A percentile compares a stretch with the other conserved stretches of the same genome.
These are phyloP conservation scores for Fusarium virguliforme DNA, from an alignment of 2,329 filamentous ascomycete genomes.

Conservation along the genomic window DNA sequence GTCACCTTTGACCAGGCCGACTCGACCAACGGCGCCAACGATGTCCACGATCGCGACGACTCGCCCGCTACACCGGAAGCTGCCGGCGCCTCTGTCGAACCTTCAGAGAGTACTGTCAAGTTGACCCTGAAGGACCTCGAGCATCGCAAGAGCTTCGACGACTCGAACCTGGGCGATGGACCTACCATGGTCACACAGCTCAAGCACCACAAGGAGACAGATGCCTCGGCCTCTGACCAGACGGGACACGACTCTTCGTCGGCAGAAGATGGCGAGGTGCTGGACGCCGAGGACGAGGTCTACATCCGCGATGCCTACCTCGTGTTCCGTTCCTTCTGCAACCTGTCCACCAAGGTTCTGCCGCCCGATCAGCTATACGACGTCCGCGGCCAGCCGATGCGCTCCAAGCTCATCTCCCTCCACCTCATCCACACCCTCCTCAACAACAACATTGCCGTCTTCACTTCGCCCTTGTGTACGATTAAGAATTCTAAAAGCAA, in stretches of 20 bases:
- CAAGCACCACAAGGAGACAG: constrained; percentile 64
- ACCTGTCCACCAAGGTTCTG: constrained; percentile 93
- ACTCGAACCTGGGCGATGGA: constrained; percentile 77
- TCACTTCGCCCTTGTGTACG: constrained; percentile 91
- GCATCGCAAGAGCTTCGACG: constrained; percentile 78
- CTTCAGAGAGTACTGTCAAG: constrained; percentile 64
- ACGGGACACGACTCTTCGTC: constrained; percentile 69
- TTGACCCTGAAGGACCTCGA: constrained; percentile 78
- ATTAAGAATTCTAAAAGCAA: constrained; percentile 93
- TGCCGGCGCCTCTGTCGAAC: constrained; percentile 44
- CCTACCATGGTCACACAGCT: constrained; percentile 78
- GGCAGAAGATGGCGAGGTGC: constrained; percentile 72
- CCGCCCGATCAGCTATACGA: constrained; percentile 94
- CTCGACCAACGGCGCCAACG: constrained; percentile 55
- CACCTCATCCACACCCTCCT: constrained; percentile 96
- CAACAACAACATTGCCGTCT: constrained; percentile 93
- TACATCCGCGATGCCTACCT: constrained; percentile 98
- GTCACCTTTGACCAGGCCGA: constrained; percentile 67
- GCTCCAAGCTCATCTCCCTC: constrained; percentile 94
- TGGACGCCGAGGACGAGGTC: constrained; percentile 89
- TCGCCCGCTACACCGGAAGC: constrained; percentile 55
- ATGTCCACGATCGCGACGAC: constrained; percentile 58
- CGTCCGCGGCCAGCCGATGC: constrained; percentile 94
- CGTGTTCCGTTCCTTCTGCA: constrained; percentile 97
- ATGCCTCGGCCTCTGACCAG: constrained; percentile 67